Evolutionary conservation across 495 filamentous ascomycete genomes (phyloP), one percentile per base, ranked within the genome.

Genomic region (Talaromyces borbonicus): DNA sequence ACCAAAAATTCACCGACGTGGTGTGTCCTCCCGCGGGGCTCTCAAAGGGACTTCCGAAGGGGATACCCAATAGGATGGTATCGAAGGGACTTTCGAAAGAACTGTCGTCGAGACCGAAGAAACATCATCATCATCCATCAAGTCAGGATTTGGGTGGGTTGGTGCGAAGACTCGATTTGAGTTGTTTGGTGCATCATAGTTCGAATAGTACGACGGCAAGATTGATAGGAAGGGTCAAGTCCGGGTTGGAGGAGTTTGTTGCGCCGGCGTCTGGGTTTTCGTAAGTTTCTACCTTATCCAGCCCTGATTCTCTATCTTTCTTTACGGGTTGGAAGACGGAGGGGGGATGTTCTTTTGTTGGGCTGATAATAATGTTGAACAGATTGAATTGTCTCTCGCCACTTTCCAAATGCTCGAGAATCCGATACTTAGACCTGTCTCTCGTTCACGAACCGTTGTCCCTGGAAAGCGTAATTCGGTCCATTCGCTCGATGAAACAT

Each of bases 191-290:
- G 4, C 79, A 88, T 51, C 77, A 86, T 53, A 73, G 80, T 20
- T 73, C 72, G 33, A 77, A 78, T 47, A 82, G 78, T 42, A 56
- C 75, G 18, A 85, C 81, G 1, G 80, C 83, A 15, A 67, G 81
- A 29, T 57, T 88, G 9, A 55, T 88, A 15, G 74, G 75, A 4
- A 60, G 78, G 15, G 65, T 78, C 8, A 81, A 82, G 45, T 59
- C 55, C 16, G 71, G 65, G 15, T 59, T 88, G 7, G 72, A 78
- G 37, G 62, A 64, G 24, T 84, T 88, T 52, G 59, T 77, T 26
- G 84, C 84, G 11, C 84, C 84, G 0, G 78, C 77, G 36, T 68
- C 78, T 2, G 73, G 72, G 8, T 88, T 88, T 52, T 69, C 72
- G 70, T 72, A 52, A 43, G 69, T 61, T 0, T 38, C 29, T n/a